Conservation (phyloP, 306 rosid genomes). For the Cucurbita pepo region DNA sequence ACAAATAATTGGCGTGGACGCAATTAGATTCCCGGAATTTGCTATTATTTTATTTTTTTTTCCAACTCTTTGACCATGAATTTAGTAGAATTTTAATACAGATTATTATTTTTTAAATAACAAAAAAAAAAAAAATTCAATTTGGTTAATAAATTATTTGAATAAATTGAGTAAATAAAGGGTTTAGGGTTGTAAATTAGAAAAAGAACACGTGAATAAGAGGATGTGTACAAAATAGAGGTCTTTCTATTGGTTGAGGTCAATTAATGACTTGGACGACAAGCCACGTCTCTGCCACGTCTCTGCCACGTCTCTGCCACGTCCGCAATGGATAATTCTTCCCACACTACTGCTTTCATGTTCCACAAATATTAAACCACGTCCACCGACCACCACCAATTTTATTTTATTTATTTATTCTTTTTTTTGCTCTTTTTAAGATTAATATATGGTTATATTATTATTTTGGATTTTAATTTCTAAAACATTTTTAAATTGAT, state of each 20-base stretch:
- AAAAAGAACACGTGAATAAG: neutral
- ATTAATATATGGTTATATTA: neutral
- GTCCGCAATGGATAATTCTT: neutral
- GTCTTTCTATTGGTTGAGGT: neutral
- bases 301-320: neutral
- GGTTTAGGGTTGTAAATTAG: too few species aligned
- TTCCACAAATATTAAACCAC: neutral
- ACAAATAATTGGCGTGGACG: neutral
- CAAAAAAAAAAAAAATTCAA: too few species aligned
- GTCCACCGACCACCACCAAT: neutral
- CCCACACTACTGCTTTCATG: neutral
- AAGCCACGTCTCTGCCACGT: conserved; percentile 1
- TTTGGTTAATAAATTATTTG: too few species aligned
- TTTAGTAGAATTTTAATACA: too few species aligned
- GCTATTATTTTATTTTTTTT: too few species aligned
- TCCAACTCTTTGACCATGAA: too few species aligned
- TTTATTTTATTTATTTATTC: neutral
- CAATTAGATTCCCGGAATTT: neutral
- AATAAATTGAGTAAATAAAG: neutral
- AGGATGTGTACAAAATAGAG: neutral
- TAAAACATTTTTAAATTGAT: too few species aligned
- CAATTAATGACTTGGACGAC: neutral
- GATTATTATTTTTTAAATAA: too few species aligned
- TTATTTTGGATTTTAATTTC: too few species aligned
- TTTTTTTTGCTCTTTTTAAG: neutral